Evolutionary conservation across 2,329 filamentous ascomycete species (phyloP), one percentile per base, ranked within the genome.

Genomic region (Fusarium burgessii): DNA sequence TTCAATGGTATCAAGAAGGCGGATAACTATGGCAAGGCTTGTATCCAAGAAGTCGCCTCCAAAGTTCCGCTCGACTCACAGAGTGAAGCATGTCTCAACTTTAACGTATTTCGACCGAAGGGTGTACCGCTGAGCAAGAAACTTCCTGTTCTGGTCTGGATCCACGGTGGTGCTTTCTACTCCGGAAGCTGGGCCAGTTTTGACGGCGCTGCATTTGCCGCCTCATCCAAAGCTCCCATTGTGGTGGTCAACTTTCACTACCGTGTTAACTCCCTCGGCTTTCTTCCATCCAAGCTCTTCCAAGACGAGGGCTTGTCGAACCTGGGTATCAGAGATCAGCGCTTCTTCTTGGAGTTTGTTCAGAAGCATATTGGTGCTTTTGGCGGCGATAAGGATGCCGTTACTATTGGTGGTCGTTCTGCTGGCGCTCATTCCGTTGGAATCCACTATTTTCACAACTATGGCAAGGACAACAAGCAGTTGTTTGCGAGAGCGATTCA

Each of bases 391-490:
- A 81, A 82, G 0, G 68, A 75, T 3, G 81, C 84, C 10, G 85
- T 90, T 1, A 88, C 86, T 0, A 82, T 89, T 20, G 84, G 83
- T 61, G 88, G 89, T 0, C 85, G 88, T 64, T 86, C 84, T 13
- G 87, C 88, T 1, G 88, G 89, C 49, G 72, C 78, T 11, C 80
- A 82, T 60, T 81, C 80, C 0, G 79, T 80, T 0, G 80, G 79
- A 10, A 79, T 82, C 5, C 79, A 81, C 50, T 80, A 82, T 36
- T 81, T 81, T 36, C 80, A 82, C 52, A 82, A 80, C 42, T 82
- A 81, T 17, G 78, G 76, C 6, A 72, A 74, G 20, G 75, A 73
- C 6, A 49, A 52, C 4, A 70, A 78, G 68, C 76, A 77, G 0
- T 62, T 81, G 7, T 82, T 82, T 42, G 76, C 78, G 1, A 71